phyloP scores from a whole-genome alignment of 495 filamentous ascomycete species.

The Pseudevernia furfuracea region DNA sequence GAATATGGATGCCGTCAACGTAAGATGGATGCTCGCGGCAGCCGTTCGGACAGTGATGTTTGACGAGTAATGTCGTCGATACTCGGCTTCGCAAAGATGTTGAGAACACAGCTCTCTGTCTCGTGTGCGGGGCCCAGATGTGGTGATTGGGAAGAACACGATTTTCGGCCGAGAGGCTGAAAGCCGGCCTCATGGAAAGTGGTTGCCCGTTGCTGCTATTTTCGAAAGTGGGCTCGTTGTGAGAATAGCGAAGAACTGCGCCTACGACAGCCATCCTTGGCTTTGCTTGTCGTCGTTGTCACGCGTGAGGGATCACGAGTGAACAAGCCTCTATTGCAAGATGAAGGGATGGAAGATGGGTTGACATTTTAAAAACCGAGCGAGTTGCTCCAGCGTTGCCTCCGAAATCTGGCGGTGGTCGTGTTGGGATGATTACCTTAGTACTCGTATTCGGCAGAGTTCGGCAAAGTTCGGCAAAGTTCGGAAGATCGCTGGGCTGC shows the following conservation, averaged over 20 bases:
- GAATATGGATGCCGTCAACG: neutral
- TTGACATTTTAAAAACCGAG: neutral
- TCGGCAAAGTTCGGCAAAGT: neutral
- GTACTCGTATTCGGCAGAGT: neutral
- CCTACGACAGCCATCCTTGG: neutral
- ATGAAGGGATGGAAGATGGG: neutral
- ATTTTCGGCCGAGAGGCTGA: neutral
- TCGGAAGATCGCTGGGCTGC: neutral
- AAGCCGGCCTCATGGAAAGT: neutral
- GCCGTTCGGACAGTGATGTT: neutral
- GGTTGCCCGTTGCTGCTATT: neutral
- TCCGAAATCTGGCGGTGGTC: neutral
- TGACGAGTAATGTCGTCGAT: neutral
- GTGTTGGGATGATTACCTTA: too few relatives aligned
- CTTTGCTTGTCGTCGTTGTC: neutral
- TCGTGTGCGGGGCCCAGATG: neutral
- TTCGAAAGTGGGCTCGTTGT: neutral
- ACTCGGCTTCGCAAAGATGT: neutral
- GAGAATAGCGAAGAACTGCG: conserved; percentile 1
- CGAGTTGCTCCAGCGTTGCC: neutral
- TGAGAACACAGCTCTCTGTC: neutral
- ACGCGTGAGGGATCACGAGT: neutral
- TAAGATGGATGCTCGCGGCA: neutral
- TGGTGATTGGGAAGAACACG: neutral
- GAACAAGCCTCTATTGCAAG: neutral